Base-by-base conservation (phyloP, 2,329 filamentous ascomycete species). In the Calonectria hawksworthii region DNA sequence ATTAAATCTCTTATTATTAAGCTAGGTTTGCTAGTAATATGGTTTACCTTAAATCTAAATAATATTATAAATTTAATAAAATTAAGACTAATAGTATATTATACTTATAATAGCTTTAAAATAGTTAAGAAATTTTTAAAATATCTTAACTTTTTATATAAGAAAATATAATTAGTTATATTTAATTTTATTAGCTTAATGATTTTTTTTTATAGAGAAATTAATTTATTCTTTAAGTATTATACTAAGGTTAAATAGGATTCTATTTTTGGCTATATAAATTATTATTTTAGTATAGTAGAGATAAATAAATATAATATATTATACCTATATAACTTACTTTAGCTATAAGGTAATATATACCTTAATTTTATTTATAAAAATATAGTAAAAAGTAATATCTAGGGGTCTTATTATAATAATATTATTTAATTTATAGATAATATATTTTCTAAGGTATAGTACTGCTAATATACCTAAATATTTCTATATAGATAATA, bases 21-120 rank as follows among this genome's bases (percentile, higher is more conserved):
- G 23, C 50, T 72, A 28, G 51, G 68, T 18, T 52, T 72, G 21
- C 68, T 52, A n/a, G 72, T 50, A 14, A 74, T 76, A 50, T 74
- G 51, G 65, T 72, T 76, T 34, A 76, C 65, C n/a, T 6, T 76
- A 14, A 76, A 74, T 44, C 72, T n/a, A n/a, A n/a, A n/a, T n/a
- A n/a, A n/a, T n/a, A n/a, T n/a, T n/a, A n/a, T n/a, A n/a, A n/a
- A n/a, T 59, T 47, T 34, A n/a, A 36, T 71, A 34, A 71, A 71
- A 28, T 21, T 68, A 44, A 14, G 4, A 28, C 44, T 72, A 14
- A 32, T 21, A 30, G 64, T 34, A 72, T 72, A 72, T 14, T 11
- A 14, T 30, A 71, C 26, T 18, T 10, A 64, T 38, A 7, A 4
- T 18, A 47, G 52, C 11, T 38, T 26, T 44, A 26, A 30, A 18